A percentile compares a stretch with the other conserved stretches of the same genome.
phyloP scores from a whole-genome alignment of 1,284 basidiomycete genomes.

The Boletus smithii region DNA sequence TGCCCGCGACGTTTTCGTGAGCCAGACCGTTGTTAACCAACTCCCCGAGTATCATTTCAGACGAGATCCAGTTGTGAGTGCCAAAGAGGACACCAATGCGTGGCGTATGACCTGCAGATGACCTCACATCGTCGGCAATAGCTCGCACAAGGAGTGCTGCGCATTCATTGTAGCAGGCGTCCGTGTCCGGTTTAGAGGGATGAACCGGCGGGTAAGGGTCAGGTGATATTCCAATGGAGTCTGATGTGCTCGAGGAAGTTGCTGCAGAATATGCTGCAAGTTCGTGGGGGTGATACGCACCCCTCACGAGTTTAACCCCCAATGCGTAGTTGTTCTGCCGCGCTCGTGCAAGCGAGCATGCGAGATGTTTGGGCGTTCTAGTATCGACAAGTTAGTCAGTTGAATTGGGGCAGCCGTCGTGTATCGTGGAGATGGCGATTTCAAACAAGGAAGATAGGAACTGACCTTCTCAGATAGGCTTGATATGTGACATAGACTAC shows the following conservation, averaged over 20 bases:
- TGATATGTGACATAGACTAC: slow-evolving; percentile 82
- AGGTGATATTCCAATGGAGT: slow-evolving; percentile 48
- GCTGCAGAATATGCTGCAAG: slow-evolving; percentile 45
- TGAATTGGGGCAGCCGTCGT: too few species aligned
- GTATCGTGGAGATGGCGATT: not conserved
- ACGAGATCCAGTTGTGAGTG: slow-evolving; percentile 79
- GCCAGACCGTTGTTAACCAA: slow-evolving; percentile 62
- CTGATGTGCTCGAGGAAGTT: slow-evolving; percentile 8
- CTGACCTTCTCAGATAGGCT: slow-evolving; percentile 74
- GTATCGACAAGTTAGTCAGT: slow-evolving; percentile 3
- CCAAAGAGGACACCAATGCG: slow-evolving; percentile 77
- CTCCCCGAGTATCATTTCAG: slow-evolving; percentile 57
- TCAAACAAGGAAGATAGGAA: slow-evolving; percentile 7
- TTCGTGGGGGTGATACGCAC: slow-evolving; percentile 88
- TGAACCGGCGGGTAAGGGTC: slow-evolving; percentile 66
- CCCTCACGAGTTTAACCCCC: slow-evolving; percentile 93
- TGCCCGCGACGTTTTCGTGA: slow-evolving; percentile 11
- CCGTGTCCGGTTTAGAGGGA: slow-evolving; percentile 70
- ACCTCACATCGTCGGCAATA: slow-evolving; percentile 37
- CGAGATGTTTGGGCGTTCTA: slow-evolving; percentile 69
- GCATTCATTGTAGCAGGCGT: slow-evolving; percentile 75
- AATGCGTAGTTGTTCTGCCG: slow-evolving; percentile 70
- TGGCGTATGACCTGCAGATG: slow-evolving; percentile 27
- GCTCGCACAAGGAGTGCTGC: slow-evolving; percentile 59
- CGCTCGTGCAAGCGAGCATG: slow-evolving; percentile 67